phyloP scores from a whole-genome alignment of 106 monocot species.

The Narthecium ossifragum region DNA sequence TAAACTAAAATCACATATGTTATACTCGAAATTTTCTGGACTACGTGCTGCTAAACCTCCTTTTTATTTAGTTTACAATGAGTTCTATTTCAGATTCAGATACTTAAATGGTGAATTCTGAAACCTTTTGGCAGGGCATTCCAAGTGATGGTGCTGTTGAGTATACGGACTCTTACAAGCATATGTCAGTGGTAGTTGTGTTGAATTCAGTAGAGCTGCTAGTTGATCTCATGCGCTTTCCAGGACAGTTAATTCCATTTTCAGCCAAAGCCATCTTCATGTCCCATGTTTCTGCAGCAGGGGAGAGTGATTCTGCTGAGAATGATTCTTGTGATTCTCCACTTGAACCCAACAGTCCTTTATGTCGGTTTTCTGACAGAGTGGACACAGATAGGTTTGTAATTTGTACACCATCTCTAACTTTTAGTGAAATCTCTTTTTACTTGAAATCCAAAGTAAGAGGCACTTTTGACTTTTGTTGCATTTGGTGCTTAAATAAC shows the following conservation, averaged over 20 bases:
- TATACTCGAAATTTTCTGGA: no score
- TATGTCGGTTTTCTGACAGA: constrained; percentile 58
- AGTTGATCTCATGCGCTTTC: constrained; percentile 98
- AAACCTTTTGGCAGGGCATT: constrained; percentile 48
- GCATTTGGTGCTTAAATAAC: no score
- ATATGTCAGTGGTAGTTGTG: constrained; percentile 85
- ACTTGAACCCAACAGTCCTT: constrained; percentile 96
- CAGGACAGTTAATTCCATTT: constrained; percentile 94
- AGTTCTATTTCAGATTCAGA: background rate
- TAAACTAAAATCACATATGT: no score
- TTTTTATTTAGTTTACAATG: no score
- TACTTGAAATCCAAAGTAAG: no score
- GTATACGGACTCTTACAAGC: constrained; percentile 75
- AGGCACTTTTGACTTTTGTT: no score
- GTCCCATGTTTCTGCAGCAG: constrained; percentile 81
- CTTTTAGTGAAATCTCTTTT: no score
- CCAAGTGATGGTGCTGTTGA: constrained; percentile 75
- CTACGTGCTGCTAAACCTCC: background rate
- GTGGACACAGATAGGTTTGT: constrained; percentile 57
- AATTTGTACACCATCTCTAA: no score
- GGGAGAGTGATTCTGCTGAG: constrained; percentile 96
- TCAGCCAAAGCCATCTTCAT: constrained; percentile 79
- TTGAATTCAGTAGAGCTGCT: constrained; percentile 80
- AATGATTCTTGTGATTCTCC: constrained; percentile 99
- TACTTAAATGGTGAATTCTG: background rate